Evolutionary conservation across 2,329 filamentous ascomycete genomes (phyloP).

Genomic region (Botrytis sinoallii): DNA sequence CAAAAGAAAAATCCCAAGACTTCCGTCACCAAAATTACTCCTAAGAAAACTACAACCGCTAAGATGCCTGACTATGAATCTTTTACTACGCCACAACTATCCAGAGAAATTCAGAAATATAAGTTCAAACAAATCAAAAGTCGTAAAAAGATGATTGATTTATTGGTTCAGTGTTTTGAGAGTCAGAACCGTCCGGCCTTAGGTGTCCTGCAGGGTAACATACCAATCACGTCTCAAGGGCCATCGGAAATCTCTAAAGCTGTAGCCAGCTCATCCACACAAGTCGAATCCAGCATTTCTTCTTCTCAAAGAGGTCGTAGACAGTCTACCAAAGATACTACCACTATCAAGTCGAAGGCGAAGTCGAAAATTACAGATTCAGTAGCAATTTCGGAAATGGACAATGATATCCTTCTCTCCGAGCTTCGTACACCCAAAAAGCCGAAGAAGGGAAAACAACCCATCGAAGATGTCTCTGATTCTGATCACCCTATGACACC

Average conservation of each 20-base stretch:
- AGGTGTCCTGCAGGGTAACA: slow-evolving; percentile 31
- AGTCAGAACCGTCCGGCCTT: slow-evolving; percentile 47
- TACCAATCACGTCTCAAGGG: slow-evolving; percentile 7
- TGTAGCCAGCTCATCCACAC: slow-evolving; percentile 15
- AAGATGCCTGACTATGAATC: slow-evolving; percentile 55
- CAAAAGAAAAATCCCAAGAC: slow-evolving; percentile 8
- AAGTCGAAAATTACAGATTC: slow-evolving; percentile 25
- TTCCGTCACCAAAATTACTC: slow-evolving; percentile 18
- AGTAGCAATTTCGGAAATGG: slow-evolving; percentile 25
- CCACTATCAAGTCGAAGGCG: slow-evolving; percentile 22
- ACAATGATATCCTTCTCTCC: slow-evolving; percentile 28
- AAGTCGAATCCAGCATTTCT: slow-evolving; percentile 31
- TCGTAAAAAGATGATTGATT: slow-evolving; percentile 64
- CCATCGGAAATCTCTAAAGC: slow-evolving; percentile 2
- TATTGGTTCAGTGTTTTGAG: slow-evolving; percentile 69
- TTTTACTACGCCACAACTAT: slow-evolving; percentile 61
- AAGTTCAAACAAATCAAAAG: slow-evolving; percentile 72
- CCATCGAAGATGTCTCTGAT: slow-evolving; percentile 50
- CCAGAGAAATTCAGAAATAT: slow-evolving; percentile 59
- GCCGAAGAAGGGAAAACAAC: slow-evolving; percentile 27
- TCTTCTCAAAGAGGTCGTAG: slow-evolving; percentile 40
- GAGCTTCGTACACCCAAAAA: slow-evolving; percentile 36
- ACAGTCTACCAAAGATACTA: slow-evolving; percentile 42
- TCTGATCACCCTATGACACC: slow-evolving; percentile 40
- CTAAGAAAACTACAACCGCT: neutral